Base-by-base conservation (phyloP, 768 basidiomycete genomes). In the Serendipita sp. region DNA sequence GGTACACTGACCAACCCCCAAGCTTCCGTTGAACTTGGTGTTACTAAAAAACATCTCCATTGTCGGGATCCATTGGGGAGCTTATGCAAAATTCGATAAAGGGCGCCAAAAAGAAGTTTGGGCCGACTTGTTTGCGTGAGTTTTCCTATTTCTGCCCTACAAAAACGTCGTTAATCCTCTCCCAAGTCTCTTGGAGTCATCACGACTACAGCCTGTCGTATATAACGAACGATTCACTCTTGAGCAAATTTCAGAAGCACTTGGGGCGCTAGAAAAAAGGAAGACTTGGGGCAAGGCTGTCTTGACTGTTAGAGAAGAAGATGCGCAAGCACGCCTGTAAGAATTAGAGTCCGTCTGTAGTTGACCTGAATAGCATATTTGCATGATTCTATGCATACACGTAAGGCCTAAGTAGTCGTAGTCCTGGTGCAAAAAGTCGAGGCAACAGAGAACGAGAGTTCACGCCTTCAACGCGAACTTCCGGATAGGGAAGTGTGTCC, bases 391-490 rank as follows among this genome's bases (percentile, higher is more conserved):
- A 30, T 60, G 56, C 56, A 60, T 60, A 60, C 56, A 60, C 56
- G 35, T 24, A 60, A 10, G 11, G 35, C 56, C 56, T 30, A 60
- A 28, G 35, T 35, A 60, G 16, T 37, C 16, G 48, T 7, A 8
- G 48, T 32, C 48, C 18, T 5, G 48, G 30, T 53, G 35, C 56
- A 60, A 3, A n/a, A 60, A 24, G 8, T 2, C 10, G 4, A 32
- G 18, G 56, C 56, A 7, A 51, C 48, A 51, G 2, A 32, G 5
- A 60, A 35, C 11, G 35, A n/a, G 35, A 60, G 24, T 28, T 73
- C 70, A 75, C 65, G 91, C 92, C 84, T 90, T 94, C 75, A 97
- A 87, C 68, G 94, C 93, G 77, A 87, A 99, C 79, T 93, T 95
- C 76, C 94, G 83, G 73, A 79, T 74, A 44, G 93, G 92, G 82